Evolutionary conservation across 2,329 filamentous ascomycete genomes (phyloP), one percentile per base, ranked within the genome.

Genomic region (Pseudogymnoascus sp.): DNA sequence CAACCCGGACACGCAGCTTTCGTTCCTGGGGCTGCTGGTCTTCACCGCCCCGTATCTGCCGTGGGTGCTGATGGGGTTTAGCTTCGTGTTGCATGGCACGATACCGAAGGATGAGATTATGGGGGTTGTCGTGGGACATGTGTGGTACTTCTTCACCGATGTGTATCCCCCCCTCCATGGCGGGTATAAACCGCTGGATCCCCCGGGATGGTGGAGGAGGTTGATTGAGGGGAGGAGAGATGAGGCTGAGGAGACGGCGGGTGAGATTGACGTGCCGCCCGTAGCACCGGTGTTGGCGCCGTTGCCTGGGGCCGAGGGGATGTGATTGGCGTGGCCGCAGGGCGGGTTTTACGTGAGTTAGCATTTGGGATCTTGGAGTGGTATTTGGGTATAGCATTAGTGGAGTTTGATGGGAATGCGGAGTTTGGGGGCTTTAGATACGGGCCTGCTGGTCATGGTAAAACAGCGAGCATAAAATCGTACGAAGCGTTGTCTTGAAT

Each of bases 81-180:
- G 90, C 70, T 79, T 97, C 50, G 81, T 96, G n/a, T 81, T 97
- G 72, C 91, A 97, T 72, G 90, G 90, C 6, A 88, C 83, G 4
- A 81, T 97, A 41, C 94, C 94, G 3, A 96, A 95, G 75, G 94
- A 97, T 73, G 94, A 99, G 78, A 88, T 99, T 65, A 91, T 95
- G 77, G 94, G 94, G 3, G 91, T 97, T 14, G 85, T 94, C 8
- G 92, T 97, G 38, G 94, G 94, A 8, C 94, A 99, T 75, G 81
- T 97, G 39, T 97, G 92, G 88, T 99, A 97, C 74, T 99, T 97
- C 77, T 97, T 97, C 74, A 90, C 87, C 63, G 94, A 99, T 73
- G 92, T 99, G 14, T 99, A 96, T 74, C 94, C 94, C 3, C 89
- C 91, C 2, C 82, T 97, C 43, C 90, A 97, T 74, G 86, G 88